Evolutionary conservation across 306 rosid species (phyloP), one percentile per base, ranked within the genome.

Genomic region (Glycyrrhiza uralensis): DNA sequence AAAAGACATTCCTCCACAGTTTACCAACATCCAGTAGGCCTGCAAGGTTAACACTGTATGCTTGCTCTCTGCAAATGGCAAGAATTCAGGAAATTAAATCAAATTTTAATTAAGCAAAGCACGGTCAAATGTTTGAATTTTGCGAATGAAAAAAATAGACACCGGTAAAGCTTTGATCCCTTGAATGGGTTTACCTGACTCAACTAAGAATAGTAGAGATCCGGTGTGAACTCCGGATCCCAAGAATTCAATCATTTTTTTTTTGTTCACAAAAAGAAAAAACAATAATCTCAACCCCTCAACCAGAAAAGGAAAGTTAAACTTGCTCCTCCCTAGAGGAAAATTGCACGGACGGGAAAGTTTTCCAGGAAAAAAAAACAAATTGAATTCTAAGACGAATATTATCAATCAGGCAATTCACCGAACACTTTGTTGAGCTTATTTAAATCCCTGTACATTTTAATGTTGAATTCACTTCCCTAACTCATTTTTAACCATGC

Each of bases 1-100:
- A 30, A 47, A 1, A 47, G 36, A 64, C 51, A 72, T 45, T 74
- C 44, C 83, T 69, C 69, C 51, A 47, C 61, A 50, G 15, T 6
- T 78, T 23, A 56, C 78, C 68, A 39, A 22, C 81, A 62, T 22
- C 80, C 41, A 20, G 12, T 11, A 66, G 29, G 51, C 72, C 80
- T 60, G 66, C 32, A 36, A 47, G 39, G 23, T 72, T 65, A 33
- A 65, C 41, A 56, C 44, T 15, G 39, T 8, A 36, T 47, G 18
- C 60, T 64, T 24, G 18, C 52, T 19, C 20, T 79, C 47, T 45
- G 72, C 45, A 66, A 15, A 71, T 30, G 47, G 10, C 18, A 59
- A 22, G 18, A 36, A 66, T 3, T 62, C 42, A 35, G 14, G 46
- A 61, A 60, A 66, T 29, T 19, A 35, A 73, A 47, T 65, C 60